A percentile compares a stretch with the other conserved stretches of the same genome.
Evolutionary conservation across 371 early-diverging fungal genomes (phyloP).

Genomic region (Lichtheimia ramosa): DNA sequence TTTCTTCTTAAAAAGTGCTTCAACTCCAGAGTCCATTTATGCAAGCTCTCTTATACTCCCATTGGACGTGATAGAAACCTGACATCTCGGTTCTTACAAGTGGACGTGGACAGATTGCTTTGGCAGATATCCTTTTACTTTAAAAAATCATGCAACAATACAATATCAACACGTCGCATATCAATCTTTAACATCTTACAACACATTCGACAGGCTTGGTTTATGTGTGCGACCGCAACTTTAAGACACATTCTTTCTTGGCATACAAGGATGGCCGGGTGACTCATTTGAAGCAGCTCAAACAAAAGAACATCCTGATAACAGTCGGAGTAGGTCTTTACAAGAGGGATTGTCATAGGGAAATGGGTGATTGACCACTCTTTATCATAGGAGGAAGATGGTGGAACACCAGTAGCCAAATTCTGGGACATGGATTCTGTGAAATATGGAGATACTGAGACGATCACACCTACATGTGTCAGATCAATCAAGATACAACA

Average conservation of each 20-base stretch:
- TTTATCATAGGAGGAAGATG: constrained; percentile 51
- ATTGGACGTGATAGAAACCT: constrained; percentile 14
- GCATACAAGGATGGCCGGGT: constrained; percentile 74
- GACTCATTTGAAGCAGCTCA: constrained; percentile 78
- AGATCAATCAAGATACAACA: constrained; percentile 77
- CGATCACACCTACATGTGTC: constrained; percentile 59
- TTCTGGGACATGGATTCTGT: constrained; percentile 82
- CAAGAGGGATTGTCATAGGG: background rate
- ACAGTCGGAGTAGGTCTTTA: constrained; percentile 66
- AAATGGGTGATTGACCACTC: background rate
- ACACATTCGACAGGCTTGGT: constrained; percentile 58
- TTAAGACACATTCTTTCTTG: constrained; percentile 70
- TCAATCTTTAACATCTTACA: constrained; percentile 34
- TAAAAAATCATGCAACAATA: background rate
- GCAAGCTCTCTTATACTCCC: no score
- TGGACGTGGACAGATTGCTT: constrained; percentile 57
- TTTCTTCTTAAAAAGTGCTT: no score
- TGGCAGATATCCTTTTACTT: constrained; percentile 54
- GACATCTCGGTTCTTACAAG: constrained; percentile 55
- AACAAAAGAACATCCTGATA: constrained; percentile 68
- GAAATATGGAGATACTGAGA: constrained; percentile 22
- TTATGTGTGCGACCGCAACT: constrained; percentile 67
- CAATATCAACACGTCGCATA: constrained; percentile 4
- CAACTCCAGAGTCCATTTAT: no score
- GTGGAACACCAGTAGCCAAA: constrained; percentile 60